Base-by-base conservation (phyloP, 2,329 filamentous ascomycete genomes). In the Cucurbitaria berberidis region DNA sequence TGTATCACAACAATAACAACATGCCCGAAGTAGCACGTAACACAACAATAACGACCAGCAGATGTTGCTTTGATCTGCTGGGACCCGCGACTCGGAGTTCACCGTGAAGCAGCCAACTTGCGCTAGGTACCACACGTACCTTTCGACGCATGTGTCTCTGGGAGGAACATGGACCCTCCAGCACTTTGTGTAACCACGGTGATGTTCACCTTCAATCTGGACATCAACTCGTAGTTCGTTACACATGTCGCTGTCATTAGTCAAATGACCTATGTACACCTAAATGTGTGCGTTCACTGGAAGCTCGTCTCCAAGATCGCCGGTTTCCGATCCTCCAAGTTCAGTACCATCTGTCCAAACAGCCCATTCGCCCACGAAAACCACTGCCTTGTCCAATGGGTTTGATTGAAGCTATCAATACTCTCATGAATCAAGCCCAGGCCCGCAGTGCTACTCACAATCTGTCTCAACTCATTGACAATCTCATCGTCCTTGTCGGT, bases 301-400 rank as follows among this genome's bases (percentile, higher is more conserved):
- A 78, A 81, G 63, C 76, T 80, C 53, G 71, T 68, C 52, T 64
- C 56, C 57, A 81, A 54, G 26, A 81, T 62, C 18, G 69, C 67
- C 29, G 78, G 78, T 70, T 77, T 80, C 53, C 78, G 69, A 15
- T 72, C 63, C 53, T 77, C 73, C 32, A 82, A 59, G 51, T 80
- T 76, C 22, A 82, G 48, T 21, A 82, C 76, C 76, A 79, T 78
- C 64, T 81, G 77, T 9, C 79, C 81, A 68, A 79, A 82, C 50
- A 82, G 64, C 10, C 78, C 80, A 60, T 81, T 83, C 29, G 80
- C 80, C 81, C 81, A 82, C 3, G 75, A 77, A 59, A 82, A 81
- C 71, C 80, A 82, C 54, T 80, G 79, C 53, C 81, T 73, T 22
- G 80, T 80, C 74, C 77, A 82, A 52, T 77, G 68, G 15, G 61